Conservation (phyloP, 345 rosid species). For the Citrus unshiu region DNA sequence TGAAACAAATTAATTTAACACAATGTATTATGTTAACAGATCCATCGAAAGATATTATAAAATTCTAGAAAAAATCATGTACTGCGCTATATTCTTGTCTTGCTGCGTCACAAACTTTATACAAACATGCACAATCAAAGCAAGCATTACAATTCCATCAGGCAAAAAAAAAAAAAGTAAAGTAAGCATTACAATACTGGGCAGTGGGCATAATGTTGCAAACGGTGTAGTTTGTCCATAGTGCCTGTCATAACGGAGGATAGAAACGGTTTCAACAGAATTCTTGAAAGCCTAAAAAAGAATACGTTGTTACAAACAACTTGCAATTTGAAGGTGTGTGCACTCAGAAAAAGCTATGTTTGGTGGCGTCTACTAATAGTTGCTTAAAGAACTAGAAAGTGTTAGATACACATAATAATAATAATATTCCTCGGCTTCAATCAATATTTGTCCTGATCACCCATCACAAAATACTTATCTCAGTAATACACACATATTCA, state of each 20-base stretch:
- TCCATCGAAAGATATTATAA: background rate
- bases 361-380: background rate
- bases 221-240: background rate
- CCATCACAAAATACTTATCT: background rate
- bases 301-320: background rate
- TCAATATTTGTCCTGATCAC: background rate
- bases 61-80: background rate
- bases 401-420: background rate
- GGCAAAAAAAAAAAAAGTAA: too few relatives aligned
- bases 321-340: background rate
- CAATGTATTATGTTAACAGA: background rate
- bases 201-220: background rate
- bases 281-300: background rate
- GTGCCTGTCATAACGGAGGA: background rate
- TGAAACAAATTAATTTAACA: background rate
- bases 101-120: background rate
- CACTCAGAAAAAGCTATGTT: background rate
- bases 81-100: background rate
- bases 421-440: background rate
- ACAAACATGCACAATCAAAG: background rate
- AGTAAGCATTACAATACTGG: too few relatives aligned
- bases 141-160: background rate
- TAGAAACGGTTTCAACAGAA: background rate
- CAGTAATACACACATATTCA: too few relatives aligned
- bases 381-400: background rate